Conservation (phyloP, 257 asterid genomes). For the Apocynum venetum region DNA sequence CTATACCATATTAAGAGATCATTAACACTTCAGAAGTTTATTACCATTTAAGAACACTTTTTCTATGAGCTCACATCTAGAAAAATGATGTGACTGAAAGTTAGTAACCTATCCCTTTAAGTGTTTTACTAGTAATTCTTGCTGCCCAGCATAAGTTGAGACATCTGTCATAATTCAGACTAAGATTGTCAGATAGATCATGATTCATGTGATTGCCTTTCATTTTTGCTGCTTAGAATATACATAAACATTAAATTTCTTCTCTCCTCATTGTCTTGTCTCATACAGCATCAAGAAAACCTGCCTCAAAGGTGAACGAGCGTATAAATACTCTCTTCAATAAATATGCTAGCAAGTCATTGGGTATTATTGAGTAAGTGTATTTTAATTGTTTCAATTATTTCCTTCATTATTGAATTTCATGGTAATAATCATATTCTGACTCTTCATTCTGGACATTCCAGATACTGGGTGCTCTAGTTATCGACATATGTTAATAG, state of each 20-base stretch:
- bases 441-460: neutral
- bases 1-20: no score
- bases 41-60: neutral
- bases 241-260: neutral
- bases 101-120: neutral
- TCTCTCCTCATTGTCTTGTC: constrained; percentile 1
- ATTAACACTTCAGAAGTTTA: no score
- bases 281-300: constrained; percentile 62
- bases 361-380: constrained; percentile 70
- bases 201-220: neutral
- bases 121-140: neutral
- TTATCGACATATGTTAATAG: neutral
- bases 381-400: neutral
- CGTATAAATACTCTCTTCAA: constrained; percentile 56
- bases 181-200: neutral
- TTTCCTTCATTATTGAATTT: neutral
- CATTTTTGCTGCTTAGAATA: neutral
- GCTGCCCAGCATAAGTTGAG: neutral
- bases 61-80: neutral
- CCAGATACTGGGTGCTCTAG: neutral
- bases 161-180: neutral
- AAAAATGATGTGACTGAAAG: neutral
- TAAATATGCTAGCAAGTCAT: constrained; percentile 44
- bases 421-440: neutral
- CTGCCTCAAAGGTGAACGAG: constrained; percentile 50